These are phyloP conservation scores for Apiospora saccharicola DNA, from an alignment of 2,329 filamentous ascomycete genomes.

Conservation along the genomic window DNA sequence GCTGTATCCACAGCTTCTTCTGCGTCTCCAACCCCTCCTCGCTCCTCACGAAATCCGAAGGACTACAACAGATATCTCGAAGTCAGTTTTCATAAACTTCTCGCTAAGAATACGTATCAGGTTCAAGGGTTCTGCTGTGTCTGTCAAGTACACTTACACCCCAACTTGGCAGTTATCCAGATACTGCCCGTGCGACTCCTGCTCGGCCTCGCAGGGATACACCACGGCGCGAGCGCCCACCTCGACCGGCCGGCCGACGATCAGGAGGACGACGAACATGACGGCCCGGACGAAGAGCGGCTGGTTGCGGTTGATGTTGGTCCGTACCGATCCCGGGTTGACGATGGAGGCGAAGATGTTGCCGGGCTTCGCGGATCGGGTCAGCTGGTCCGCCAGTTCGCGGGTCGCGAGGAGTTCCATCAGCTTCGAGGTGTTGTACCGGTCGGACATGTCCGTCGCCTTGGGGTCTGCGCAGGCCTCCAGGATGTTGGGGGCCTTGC, in stretches of 20 bases:
- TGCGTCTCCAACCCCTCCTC: slow-evolving; percentile 12
- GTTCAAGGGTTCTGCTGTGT: too few relatives aligned
- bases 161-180: slow-evolving; percentile 30
- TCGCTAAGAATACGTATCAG: too few relatives aligned
- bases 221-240: slow-evolving; percentile 30
- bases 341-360: slow-evolving; percentile 26
- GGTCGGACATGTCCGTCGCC: slow-evolving; percentile 24
- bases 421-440: slow-evolving; percentile 31
- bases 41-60: slow-evolving; percentile 29
- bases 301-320: neutral
- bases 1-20: neutral
- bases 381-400: slow-evolving; percentile 26
- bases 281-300: neutral
- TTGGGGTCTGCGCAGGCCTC: slow-evolving; percentile 26
- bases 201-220: slow-evolving; percentile 28
- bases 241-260: slow-evolving; percentile 28
- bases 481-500: slow-evolving; percentile 28
- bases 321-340: slow-evolving; percentile 30
- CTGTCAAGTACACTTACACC: slow-evolving; percentile 25
- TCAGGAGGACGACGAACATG: neutral
- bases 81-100: too few relatives aligned
- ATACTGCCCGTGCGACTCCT: slow-evolving; percentile 32
- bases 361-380: slow-evolving; percentile 27
- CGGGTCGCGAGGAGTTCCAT: slow-evolving; percentile 29
- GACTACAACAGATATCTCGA: too few relatives aligned